Conservation (phyloP, 495 filamentous ascomycete genomes). For the Hyphodiscus hymeniophilus region DNA sequence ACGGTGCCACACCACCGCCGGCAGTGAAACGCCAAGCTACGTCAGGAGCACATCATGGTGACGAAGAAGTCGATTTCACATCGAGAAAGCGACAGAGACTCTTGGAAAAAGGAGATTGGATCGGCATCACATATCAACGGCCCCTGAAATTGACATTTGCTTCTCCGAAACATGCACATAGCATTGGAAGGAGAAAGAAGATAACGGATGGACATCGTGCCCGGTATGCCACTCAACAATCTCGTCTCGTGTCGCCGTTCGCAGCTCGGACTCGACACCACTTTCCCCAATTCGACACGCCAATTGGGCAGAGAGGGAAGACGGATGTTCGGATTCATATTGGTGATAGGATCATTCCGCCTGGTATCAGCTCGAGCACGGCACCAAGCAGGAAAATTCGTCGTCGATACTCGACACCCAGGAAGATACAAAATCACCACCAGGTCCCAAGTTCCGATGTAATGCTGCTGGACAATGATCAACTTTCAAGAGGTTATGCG, state of each 20-base stretch:
- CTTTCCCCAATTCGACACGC: not conserved
- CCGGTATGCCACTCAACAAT: slow-evolving; percentile 6
- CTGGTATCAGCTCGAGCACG: slow-evolving; percentile 20
- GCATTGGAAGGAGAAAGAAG: slow-evolving; percentile 18
- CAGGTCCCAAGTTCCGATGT: slow-evolving; percentile 15
- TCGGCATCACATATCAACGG: slow-evolving; percentile 14
- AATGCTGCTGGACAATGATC: slow-evolving; percentile 20
- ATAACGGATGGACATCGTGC: slow-evolving; percentile 12
- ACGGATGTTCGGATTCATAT: slow-evolving; percentile 21
- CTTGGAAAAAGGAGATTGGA: slow-evolving; percentile 21
- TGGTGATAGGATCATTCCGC: slow-evolving; percentile 11
- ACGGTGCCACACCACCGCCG: slow-evolving; percentile 15
- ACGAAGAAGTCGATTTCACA: slow-evolving; percentile 2
- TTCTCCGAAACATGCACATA: slow-evolving; percentile 8
- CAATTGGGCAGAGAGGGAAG: not conserved
- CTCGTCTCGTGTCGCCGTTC: slow-evolving; percentile 6
- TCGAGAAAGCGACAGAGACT: slow-evolving; percentile 16
- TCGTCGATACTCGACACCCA: not conserved
- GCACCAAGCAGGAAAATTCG: not conserved
- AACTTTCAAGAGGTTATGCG: not conserved
- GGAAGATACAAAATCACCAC: not conserved
- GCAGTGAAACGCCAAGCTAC: slow-evolving; percentile 1
- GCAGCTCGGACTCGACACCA: not conserved
- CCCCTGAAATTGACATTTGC: slow-evolving; percentile 14
- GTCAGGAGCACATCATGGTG: not conserved